Evolutionary conservation across 2,329 filamentous ascomycete species (phyloP), one percentile per base, ranked within the genome.

Genomic region (Botrytis galanthina): DNA sequence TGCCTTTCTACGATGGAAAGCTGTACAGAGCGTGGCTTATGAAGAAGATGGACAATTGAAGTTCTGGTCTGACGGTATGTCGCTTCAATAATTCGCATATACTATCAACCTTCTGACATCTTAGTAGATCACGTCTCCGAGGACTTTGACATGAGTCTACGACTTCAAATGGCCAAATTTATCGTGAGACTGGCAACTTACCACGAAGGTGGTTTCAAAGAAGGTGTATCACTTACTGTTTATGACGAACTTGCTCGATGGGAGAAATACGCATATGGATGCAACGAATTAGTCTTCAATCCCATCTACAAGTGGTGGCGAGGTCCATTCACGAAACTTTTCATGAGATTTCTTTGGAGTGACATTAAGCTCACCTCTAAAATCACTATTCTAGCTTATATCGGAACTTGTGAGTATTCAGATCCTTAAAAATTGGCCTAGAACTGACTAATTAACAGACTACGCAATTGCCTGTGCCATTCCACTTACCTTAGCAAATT

Each of bases 61-160:
- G 35, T 78, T 78, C 54, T 78, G 77, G 77, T 78, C 77, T 37
- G 75, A 79, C 86, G 89, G 76, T 73, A 71, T 14, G 42, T 35
- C 26, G 10, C 18, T 14, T 12, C 20, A 16, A 64, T 48, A 42
- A 29, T 37, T 22, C 61, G 39, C 22, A 16, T 46, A 9, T 26
- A 12, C 62, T 22, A 44, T 29, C 6, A n/a, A 48, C 26, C 20
- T 16, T 12, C 62, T 74, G 20, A 74, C 35, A 12, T 4, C n/a
- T 26, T 29, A 9, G 16, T n/a, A 61, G 37, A 44, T 35, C 9
- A 76, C 76, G 92, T 94, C 0, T 93, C 91, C 0, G 92, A 94
- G 75, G 92, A 94, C 78, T 94, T 94, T 72, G 92, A 94, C 75
- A 92, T 93, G 83, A 87, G 90, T 18, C 85, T 94, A 1, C 90